Evolutionary conservation across 495 filamentous ascomycete species (phyloP).

Genomic region (Hypoxylon perforatum): DNA sequence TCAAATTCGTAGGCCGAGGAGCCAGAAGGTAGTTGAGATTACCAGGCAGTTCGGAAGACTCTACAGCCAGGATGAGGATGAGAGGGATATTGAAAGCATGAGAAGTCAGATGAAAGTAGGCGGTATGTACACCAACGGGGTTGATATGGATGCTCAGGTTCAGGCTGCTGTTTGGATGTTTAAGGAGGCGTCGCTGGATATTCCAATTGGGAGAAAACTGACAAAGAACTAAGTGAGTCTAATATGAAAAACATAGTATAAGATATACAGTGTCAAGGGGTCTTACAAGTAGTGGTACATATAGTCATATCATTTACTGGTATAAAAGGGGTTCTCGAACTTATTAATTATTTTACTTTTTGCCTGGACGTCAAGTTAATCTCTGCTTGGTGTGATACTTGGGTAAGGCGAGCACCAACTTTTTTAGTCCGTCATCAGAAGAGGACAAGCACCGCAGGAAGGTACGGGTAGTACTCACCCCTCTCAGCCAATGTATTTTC

Average conservation of each 20-base stretch:
- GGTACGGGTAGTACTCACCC: background rate
- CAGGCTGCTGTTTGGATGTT: background rate
- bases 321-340: too few relatives aligned
- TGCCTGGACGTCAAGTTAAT: too few relatives aligned
- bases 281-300: too few relatives aligned
- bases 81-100: background rate
- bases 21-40: constrained; percentile 1
- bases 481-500: background rate
- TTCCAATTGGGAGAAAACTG: background rate
- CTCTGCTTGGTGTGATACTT: too few relatives aligned
- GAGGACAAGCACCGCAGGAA: background rate
- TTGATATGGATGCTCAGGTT: background rate
- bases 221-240: too few relatives aligned
- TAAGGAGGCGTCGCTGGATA: background rate
- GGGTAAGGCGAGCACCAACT: too few relatives aligned
- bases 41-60: background rate
- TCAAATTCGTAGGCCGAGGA: constrained; percentile 1
- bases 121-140: background rate
- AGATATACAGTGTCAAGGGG: too few relatives aligned
- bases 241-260: too few relatives aligned
- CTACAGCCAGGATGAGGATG: constrained; percentile 1
- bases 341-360: too few relatives aligned
- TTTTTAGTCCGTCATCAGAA: background rate
- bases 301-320: too few relatives aligned
- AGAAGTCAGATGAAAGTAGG: background rate